phyloP scores from a whole-genome alignment of 2,329 filamentous ascomycete species.

The Epicoccum sorghinum region DNA sequence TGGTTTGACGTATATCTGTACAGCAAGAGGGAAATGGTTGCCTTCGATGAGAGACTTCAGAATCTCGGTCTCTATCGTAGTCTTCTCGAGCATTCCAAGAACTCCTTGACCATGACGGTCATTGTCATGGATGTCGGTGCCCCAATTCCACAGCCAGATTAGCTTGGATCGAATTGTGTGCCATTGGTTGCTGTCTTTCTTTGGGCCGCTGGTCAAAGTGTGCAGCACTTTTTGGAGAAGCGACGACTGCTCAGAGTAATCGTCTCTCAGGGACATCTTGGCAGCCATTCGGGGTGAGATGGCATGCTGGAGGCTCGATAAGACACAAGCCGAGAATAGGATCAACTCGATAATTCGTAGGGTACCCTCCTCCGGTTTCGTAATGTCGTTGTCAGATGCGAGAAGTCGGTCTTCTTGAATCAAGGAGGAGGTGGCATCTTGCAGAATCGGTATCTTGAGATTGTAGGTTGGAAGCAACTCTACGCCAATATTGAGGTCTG shows the following conservation, averaged over 20 bases:
- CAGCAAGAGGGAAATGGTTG: slow-evolving; percentile 67
- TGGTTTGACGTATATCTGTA: slow-evolving; percentile 64
- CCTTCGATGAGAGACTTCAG: slow-evolving; percentile 70
- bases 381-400: slow-evolving; percentile 67
- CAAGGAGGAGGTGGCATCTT: slow-evolving; percentile 38
- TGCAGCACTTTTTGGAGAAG: slow-evolving; percentile 67
- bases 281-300: slow-evolving; percentile 52
- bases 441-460: slow-evolving; percentile 40
- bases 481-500: slow-evolving; percentile 52
- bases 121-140: slow-evolving; percentile 54
- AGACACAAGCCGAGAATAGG: slow-evolving; percentile 56
- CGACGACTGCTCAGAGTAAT: slow-evolving; percentile 67
- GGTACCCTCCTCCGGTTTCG: slow-evolving; percentile 62
- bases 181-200: slow-evolving; percentile 63
- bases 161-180: slow-evolving; percentile 65
- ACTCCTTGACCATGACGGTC: slow-evolving; percentile 55
- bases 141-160: slow-evolving; percentile 78
- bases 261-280: slow-evolving; percentile 68
- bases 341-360: slow-evolving; percentile 68
- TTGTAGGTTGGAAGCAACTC: slow-evolving; percentile 53
- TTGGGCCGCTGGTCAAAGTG: slow-evolving; percentile 58
- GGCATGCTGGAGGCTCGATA: slow-evolving; percentile 50
- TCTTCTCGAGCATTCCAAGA: slow-evolving; percentile 63
- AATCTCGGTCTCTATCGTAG: slow-evolving; percentile 72
- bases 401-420: slow-evolving; percentile 58